Percentiles rank a stretch among this genome's conserved stretches.
phyloP scores from a whole-genome alignment of 2,329 filamentous ascomycete genomes.

The Simplicillium sp. region DNA sequence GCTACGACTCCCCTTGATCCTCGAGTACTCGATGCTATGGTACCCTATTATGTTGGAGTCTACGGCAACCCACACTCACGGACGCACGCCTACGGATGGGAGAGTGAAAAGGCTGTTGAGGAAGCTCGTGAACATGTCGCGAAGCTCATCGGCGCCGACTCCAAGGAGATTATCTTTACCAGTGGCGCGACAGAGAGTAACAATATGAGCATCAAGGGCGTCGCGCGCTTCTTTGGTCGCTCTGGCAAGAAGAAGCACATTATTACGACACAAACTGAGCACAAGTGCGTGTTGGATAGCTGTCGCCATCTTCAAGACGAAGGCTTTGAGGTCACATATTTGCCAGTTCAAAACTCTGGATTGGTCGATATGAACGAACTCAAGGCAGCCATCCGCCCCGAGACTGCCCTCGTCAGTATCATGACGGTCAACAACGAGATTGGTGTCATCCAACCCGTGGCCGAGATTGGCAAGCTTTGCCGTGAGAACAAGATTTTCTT shows the following conservation, averaged over 20 bases:
- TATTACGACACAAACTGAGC: constrained; percentile 93
- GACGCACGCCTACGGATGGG: constrained; percentile 98
- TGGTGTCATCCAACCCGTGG: constrained; percentile 93
- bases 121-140: constrained; percentile 77
- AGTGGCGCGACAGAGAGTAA: constrained; percentile 98
- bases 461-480: constrained; percentile 88
- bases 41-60: constrained; percentile 84
- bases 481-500: constrained; percentile 92
- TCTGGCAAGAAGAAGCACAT: constrained; percentile 97
- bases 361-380: constrained; percentile 75
- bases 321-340: constrained; percentile 92
- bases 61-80: constrained; percentile 97
- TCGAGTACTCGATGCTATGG: constrained; percentile 90
- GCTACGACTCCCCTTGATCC: constrained; percentile 93
- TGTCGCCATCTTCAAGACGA: constrained; percentile 95
- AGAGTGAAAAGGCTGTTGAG: constrained; percentile 90
- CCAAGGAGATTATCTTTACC: constrained; percentile 98
- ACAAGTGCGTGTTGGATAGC: constrained; percentile 97
- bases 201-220: constrained; percentile 99
- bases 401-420: constrained; percentile 87
- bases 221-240: constrained; percentile 88
- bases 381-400: constrained; percentile 79
- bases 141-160: constrained; percentile 79
- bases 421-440: constrained; percentile 99
- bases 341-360: constrained; percentile 83